Evolutionary conservation across 208 protist genomes (phyloP).

Genomic region (Porcisia hertigi): DNA sequence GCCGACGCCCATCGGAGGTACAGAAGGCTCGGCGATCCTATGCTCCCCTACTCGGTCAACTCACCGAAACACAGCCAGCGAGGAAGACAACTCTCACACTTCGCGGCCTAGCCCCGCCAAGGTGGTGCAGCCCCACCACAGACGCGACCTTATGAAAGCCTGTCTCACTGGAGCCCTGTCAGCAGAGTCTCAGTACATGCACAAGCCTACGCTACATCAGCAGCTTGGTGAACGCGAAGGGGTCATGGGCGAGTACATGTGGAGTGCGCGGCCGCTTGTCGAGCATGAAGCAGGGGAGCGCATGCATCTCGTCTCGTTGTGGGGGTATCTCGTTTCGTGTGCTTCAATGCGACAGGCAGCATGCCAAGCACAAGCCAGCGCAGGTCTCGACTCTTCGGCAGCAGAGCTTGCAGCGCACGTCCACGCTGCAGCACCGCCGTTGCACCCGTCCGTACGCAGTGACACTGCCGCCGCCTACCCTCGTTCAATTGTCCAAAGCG

Average conservation of each 20-base stretch:
- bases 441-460: neutral
- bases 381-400: neutral
- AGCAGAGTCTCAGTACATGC: conserved; percentile 20
- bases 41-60: conserved; percentile 1
- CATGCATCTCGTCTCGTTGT: conserved; percentile 10
- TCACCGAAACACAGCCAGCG: neutral
- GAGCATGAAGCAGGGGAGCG: conserved; percentile 30
- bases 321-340: neutral
- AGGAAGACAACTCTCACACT: neutral
- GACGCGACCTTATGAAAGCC: conserved; percentile 6
- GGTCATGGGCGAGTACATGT: conserved; percentile 27
- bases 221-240: conserved; percentile 19
- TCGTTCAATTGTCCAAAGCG: conserved; percentile 16
- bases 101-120: neutral
- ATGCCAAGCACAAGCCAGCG: neutral
- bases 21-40: neutral
- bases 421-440: neutral
- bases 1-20: neutral
- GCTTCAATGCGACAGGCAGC: neutral
- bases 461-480: neutral
- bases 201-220: conserved; percentile 9
- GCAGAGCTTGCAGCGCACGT: neutral
- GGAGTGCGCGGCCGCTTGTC: conserved; percentile 16
- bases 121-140: conserved; percentile 12
- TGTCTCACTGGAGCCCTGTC: conserved; percentile 9